A percentile compares a stretch with the other conserved stretches of the same genome.
Conservation (phyloP, 2,329 filamentous ascomycete species). For the Cryphonectria parasitica region DNA sequence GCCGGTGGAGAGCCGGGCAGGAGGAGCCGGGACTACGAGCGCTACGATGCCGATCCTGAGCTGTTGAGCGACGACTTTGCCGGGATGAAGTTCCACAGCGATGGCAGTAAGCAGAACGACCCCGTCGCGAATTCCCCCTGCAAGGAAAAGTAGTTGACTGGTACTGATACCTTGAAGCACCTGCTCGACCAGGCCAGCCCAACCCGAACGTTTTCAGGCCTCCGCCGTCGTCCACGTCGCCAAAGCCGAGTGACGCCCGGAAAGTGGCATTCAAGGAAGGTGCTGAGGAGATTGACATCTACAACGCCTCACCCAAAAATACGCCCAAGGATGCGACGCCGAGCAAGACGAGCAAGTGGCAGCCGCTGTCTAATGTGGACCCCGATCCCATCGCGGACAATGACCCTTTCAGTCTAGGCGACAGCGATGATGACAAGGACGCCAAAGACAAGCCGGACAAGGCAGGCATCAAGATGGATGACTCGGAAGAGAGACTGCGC, state of each 20-base stretch:
- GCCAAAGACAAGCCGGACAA: constrained; percentile 64
- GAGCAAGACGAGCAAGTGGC: constrained; percentile 89
- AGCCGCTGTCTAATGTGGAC: constrained; percentile 84
- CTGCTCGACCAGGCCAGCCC: constrained; percentile 55
- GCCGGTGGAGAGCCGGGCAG: constrained; percentile 65
- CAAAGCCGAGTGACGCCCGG: constrained; percentile 52
- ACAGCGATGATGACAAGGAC: constrained; percentile 91
- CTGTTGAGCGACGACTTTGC: constrained; percentile 89
- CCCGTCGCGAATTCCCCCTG: background rate
- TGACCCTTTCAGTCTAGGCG: constrained; percentile 94
- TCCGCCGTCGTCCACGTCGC: constrained; percentile 56
- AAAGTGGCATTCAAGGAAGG: constrained; percentile 63
- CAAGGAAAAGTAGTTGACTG: background rate
- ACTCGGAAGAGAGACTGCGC: constrained; percentile 66
- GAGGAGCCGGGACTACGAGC: constrained; percentile 83
- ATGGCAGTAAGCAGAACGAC: constrained; percentile 58
- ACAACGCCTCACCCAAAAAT: constrained; percentile 65
- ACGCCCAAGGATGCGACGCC: constrained; percentile 55
- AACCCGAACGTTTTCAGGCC: constrained; percentile 84
- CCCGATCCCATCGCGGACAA: constrained; percentile 86
- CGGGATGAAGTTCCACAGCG: constrained; percentile 65
- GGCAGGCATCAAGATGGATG: constrained; percentile 54
- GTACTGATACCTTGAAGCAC: constrained; percentile 46
- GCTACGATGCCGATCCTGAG: constrained; percentile 93
- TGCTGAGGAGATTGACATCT: constrained; percentile 80